Evolutionary conservation across 2,329 filamentous ascomycete species (phyloP).

Genomic region (Fusarium longipes): DNA sequence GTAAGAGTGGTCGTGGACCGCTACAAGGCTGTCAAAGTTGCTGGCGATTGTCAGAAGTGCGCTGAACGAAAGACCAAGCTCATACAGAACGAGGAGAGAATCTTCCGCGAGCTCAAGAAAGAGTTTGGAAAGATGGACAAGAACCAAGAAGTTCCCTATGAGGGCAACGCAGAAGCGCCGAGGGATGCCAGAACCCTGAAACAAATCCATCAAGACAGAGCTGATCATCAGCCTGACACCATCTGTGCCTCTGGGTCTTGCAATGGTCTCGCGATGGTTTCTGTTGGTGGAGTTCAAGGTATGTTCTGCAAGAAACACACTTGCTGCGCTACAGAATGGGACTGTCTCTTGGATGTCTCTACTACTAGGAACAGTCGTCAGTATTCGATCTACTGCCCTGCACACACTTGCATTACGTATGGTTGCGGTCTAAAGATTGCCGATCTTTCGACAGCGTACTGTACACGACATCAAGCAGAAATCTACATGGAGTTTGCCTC

Average conservation of each 20-base stretch:
- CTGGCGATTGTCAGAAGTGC: conserved; percentile 6
- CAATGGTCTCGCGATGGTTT: not conserved
- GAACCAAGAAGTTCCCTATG: not conserved
- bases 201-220: not conserved
- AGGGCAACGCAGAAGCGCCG: rapidly evolving
- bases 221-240: not conserved
- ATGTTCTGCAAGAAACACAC: conserved; percentile 37
- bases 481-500: not conserved
- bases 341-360: conserved; percentile 25
- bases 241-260: conserved; percentile 25
- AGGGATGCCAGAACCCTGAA: not conserved
- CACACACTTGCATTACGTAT: conserved; percentile 11
- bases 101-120: not conserved
- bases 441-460: not conserved
- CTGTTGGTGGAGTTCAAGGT: conserved; percentile 1
- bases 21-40: not conserved
- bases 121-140: not conserved
- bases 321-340: conserved; percentile 27
- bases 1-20: not conserved
- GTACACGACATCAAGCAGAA: not conserved
- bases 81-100: not conserved
- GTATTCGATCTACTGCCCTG: conserved; percentile 11
- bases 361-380: not conserved
- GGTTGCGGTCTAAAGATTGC: conserved; percentile 4
- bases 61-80: not conserved